phyloP scores from a whole-genome alignment of 495 filamentous ascomycete genomes.

The Hypoxylon cercidicola region DNA sequence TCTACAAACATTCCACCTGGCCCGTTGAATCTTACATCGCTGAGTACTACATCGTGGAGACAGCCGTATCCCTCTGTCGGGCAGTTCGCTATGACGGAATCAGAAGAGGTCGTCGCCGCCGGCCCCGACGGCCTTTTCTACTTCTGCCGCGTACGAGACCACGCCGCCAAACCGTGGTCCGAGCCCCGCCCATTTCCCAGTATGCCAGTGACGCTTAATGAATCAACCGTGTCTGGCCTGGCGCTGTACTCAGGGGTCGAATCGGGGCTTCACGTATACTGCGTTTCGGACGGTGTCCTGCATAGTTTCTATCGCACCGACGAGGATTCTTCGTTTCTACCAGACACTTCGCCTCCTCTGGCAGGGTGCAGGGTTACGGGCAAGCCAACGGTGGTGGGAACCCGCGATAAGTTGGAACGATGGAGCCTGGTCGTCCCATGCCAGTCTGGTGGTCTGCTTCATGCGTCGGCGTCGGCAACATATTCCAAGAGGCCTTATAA shows the following conservation, averaged over 20 bases:
- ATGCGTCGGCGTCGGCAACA: constrained; percentile 15
- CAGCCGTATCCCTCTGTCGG: constrained; percentile 31
- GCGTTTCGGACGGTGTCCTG: constrained; percentile 24
- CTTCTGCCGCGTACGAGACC: constrained; percentile 35
- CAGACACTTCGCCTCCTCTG: constrained; percentile 21
- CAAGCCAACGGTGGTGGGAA: constrained; percentile 16
- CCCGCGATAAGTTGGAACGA: neutral
- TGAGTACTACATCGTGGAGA: constrained; percentile 37
- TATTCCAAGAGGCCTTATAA: neutral
- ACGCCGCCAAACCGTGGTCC: constrained; percentile 33
- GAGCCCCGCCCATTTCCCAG: constrained; percentile 25
- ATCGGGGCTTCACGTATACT: constrained; percentile 28
- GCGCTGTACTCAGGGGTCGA: constrained; percentile 14
- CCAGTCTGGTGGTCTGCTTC: constrained; percentile 38
- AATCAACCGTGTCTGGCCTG: constrained; percentile 34
- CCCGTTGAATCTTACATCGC: constrained; percentile 17
- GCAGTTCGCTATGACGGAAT: constrained; percentile 33
- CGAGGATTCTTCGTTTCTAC: constrained; percentile 17
- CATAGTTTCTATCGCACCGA: constrained; percentile 23
- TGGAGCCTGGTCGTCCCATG: constrained; percentile 33
- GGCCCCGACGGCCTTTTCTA: constrained; percentile 34
- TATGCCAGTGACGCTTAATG: constrained; percentile 20
- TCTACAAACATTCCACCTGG: constrained; percentile 23
- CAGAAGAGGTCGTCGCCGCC: constrained; percentile 33
- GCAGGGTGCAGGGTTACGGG: constrained; percentile 13